A percentile compares a stretch with the other conserved stretches of the same genome.
These are phyloP conservation scores for Hypoxylon sp. DNA, from an alignment of 2,329 filamentous ascomycete genomes.

Conservation along the genomic window DNA sequence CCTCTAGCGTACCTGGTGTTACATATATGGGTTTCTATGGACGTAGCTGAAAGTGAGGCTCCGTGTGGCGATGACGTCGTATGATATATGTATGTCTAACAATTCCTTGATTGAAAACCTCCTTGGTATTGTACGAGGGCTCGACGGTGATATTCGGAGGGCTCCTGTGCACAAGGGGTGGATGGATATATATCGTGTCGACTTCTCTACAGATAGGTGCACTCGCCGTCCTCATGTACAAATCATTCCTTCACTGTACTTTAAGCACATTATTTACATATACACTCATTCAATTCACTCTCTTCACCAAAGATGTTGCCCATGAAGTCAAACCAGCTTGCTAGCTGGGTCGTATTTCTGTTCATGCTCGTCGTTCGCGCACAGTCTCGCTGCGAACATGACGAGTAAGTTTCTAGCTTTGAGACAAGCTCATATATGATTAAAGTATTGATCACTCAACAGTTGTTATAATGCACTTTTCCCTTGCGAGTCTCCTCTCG, in stretches of 20 bases:
- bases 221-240: neutral
- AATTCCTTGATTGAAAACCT: constrained; percentile 26
- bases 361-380: constrained; percentile 34
- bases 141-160: neutral
- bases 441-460: constrained; percentile 18
- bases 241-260: constrained; percentile 18
- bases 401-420: constrained; percentile 23
- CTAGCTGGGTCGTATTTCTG: constrained; percentile 40
- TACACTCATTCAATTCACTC: constrained; percentile 26
- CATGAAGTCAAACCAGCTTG: constrained; percentile 28
- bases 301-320: constrained; percentile 35
- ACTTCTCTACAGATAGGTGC: neutral
- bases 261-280: constrained; percentile 9
- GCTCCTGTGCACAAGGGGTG: neutral
- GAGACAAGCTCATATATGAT: neutral
- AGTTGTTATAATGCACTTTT: constrained; percentile 50
- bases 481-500: constrained; percentile 43
- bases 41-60: constrained; percentile 31
- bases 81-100: constrained; percentile 24
- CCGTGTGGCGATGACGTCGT: constrained; percentile 20
- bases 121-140: neutral
- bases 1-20: constrained; percentile 35
- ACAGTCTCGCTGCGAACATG: constrained; percentile 42
- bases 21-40: constrained; percentile 11
- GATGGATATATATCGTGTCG: constrained; percentile 28